Conservation (phyloP, 2,329 filamentous ascomycete species). For the Xylariaceae sp. region DNA sequence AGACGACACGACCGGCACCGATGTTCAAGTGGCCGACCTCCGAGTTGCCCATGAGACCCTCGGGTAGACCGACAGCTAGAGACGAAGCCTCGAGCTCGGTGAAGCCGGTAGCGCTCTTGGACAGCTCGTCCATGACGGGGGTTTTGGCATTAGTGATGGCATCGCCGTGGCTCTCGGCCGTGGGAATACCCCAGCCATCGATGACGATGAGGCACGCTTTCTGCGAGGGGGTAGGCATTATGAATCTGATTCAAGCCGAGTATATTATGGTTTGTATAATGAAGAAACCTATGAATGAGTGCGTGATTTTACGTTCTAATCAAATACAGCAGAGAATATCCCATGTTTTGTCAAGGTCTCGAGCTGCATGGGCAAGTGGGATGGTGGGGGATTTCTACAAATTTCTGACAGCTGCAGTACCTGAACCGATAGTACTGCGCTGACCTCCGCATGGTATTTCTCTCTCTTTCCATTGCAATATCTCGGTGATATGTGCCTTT, state of each 20-base stretch:
- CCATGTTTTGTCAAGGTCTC: conserved; percentile 20
- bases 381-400: conserved; percentile 18
- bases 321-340: conserved; percentile 7
- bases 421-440: background rate
- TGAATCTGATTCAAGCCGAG: conserved; percentile 7
- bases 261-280: conserved; percentile 3
- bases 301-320: conserved; percentile 30
- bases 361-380: conserved; percentile 21
- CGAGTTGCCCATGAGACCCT: conserved; percentile 98
- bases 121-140: conserved; percentile 90
- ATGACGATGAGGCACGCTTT: conserved; percentile 79
- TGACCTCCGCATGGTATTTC: too few relatives aligned
- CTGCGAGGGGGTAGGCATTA: conserved; percentile 51
- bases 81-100: conserved; percentile 94
- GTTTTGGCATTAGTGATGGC: conserved; percentile 92
- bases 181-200: conserved; percentile 94
- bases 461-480: too few relatives aligned
- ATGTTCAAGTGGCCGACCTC: conserved; percentile 99
- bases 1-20: conserved; percentile 92
- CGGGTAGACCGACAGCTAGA: conserved; percentile 87
- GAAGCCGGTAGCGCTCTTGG: conserved; percentile 75
- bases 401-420: conserved; percentile 10
- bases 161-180: conserved; percentile 81
- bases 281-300: conserved; percentile 8
- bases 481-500: too few relatives aligned